Evolutionary conservation across 495 filamentous ascomycete genomes (phyloP).

Genomic region (Penicillium soppii): DNA sequence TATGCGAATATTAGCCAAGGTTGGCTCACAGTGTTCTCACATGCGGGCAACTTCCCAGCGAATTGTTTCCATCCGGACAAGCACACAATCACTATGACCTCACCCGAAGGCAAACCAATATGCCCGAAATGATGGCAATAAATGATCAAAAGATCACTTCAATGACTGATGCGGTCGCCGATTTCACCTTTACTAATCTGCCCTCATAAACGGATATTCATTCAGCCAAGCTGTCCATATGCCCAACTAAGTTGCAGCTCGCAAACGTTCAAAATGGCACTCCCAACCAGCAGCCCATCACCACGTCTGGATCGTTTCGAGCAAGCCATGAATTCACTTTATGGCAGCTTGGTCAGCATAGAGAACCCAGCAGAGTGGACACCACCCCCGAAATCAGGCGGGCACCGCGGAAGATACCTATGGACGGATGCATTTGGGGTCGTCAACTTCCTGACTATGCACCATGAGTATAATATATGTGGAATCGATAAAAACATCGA

Average conservation of each 20-base stretch:
- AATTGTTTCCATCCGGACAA: slow-evolving; percentile 21
- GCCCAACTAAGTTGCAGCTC: neutral
- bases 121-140: neutral
- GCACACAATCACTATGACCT: slow-evolving; percentile 34
- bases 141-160: neutral
- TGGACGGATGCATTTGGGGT: slow-evolving; percentile 73
- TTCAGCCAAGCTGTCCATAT: neutral
- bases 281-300: slow-evolving; percentile 24
- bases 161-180: slow-evolving; percentile 6
- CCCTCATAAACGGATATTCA: neutral
- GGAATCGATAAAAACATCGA: slow-evolving; percentile 2
- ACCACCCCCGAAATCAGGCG: slow-evolving; percentile 53
- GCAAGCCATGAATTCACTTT: slow-evolving; percentile 40
- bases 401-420: slow-evolving; percentile 64
- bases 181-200: neutral
- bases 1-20: too few relatives aligned
- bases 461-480: slow-evolving; percentile 32
- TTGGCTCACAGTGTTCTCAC: too few relatives aligned
- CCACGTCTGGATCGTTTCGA: slow-evolving; percentile 35
- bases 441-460: slow-evolving; percentile 63
- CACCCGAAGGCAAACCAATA: slow-evolving; percentile 16
- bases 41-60: slow-evolving; percentile 5
- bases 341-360: slow-evolving; percentile 36
- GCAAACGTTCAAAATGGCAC: slow-evolving; percentile 21
- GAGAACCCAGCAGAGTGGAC: slow-evolving; percentile 35